phyloP scores from a whole-genome alignment of 176 grass and related monocot genomes.

The Rhynchospora tenuis region DNA sequence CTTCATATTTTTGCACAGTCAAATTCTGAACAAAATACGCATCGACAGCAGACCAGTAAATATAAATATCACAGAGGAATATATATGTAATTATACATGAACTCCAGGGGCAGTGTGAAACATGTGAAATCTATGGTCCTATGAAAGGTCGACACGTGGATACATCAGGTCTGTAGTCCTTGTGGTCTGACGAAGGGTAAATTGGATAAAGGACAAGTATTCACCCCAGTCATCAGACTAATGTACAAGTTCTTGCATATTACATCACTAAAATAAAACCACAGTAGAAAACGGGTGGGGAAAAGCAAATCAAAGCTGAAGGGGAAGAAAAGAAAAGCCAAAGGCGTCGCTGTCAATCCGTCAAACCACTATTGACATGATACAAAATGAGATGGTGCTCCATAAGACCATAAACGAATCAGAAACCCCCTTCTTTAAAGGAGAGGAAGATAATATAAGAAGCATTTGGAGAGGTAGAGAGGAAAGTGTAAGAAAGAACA shows the following conservation, averaged over 20 bases:
- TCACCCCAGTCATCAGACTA: background rate
- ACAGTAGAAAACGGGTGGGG: constrained; percentile 14
- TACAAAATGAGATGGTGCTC: background rate
- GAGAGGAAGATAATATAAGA: background rate
- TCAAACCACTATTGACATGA: constrained; percentile 26
- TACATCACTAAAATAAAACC: background rate
- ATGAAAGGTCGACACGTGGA: background rate
- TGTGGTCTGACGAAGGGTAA: background rate
- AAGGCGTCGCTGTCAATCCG: constrained; percentile 16
- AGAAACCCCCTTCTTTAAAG: background rate
- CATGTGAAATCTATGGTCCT: background rate
- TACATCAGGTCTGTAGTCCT: background rate
- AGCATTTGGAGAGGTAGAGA: background rate
- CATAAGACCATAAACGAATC: background rate
- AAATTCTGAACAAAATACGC: too few species aligned
- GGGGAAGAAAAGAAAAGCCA: constrained; percentile 11
- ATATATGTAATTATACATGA: background rate
- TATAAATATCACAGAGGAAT: background rate
- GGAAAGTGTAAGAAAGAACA: background rate
- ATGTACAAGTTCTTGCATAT: background rate
- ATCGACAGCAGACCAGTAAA: background rate
- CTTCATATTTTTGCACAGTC: too few species aligned
- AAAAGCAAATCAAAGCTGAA: background rate
- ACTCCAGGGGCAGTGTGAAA: background rate
- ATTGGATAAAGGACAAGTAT: background rate